Conservation (phyloP, 1,284 basidiomycete genomes). For the Papiliotrema flavescens region DNA sequence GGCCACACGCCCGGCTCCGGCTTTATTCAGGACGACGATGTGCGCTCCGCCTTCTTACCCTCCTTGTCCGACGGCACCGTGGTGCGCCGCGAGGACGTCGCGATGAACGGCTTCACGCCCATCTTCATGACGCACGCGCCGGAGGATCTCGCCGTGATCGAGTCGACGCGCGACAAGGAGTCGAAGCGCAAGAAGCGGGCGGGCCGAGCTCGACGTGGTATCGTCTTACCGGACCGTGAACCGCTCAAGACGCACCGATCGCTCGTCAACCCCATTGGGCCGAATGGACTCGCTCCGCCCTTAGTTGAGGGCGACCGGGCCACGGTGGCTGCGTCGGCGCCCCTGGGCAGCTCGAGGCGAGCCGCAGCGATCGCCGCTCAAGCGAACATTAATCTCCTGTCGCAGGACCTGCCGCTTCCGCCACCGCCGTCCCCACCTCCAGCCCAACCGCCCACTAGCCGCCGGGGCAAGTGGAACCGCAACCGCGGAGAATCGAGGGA, state of each 20-base stretch:
- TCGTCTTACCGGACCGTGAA: slow-evolving; percentile 88
- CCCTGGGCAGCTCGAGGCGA: slow-evolving; percentile 61
- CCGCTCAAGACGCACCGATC: slow-evolving; percentile 87
- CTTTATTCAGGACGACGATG: slow-evolving; percentile 81
- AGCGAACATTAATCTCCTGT: slow-evolving; percentile 47
- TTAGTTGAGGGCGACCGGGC: slow-evolving; percentile 17
- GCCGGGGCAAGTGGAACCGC: too few relatives aligned
- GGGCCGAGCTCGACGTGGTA: slow-evolving; percentile 81
- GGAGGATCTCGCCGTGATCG: slow-evolving; percentile 79
- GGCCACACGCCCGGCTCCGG: slow-evolving; percentile 81
- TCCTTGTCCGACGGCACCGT: slow-evolving; percentile 60
- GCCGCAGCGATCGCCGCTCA: slow-evolving; percentile 81
- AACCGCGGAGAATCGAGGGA: too few relatives aligned
- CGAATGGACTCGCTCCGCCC: slow-evolving; percentile 25
- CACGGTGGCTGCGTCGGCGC: slow-evolving; percentile 47
- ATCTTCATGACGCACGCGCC: slow-evolving; percentile 83
- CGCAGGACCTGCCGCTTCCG: slow-evolving; percentile 49
- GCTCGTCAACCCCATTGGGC: slow-evolving; percentile 55
- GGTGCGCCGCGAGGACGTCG: slow-evolving; percentile 69
- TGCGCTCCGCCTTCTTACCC: slow-evolving; percentile 83
- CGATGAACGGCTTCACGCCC: slow-evolving; percentile 72
- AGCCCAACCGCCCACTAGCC: neutral
- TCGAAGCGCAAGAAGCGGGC: slow-evolving; percentile 74
- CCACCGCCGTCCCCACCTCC: slow-evolving; percentile 51
- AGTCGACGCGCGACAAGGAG: slow-evolving; percentile 92